Evolutionary conservation across 2,329 filamentous ascomycete species (phyloP).

Genomic region (Penicillium sp.): DNA sequence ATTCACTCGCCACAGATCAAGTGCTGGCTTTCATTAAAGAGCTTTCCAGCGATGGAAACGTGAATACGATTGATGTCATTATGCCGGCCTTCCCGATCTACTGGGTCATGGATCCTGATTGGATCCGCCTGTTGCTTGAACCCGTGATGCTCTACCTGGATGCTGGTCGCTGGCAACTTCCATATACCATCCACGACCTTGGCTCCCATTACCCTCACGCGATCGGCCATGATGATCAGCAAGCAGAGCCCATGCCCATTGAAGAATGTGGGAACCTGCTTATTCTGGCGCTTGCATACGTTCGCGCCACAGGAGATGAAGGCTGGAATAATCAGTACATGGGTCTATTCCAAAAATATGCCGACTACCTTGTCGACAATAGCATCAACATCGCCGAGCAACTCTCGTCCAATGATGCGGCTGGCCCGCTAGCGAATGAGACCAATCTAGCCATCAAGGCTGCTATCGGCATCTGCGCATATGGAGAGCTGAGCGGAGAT

Average conservation of each 20-base stretch:
- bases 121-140: constrained; percentile 48
- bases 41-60: constrained; percentile 47
- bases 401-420: constrained; percentile 48
- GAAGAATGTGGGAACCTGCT: constrained; percentile 47
- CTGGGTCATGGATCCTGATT: constrained; percentile 46
- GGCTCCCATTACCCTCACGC: constrained; percentile 47
- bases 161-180: constrained; percentile 41
- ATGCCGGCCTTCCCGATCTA: constrained; percentile 48
- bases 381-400: constrained; percentile 44
- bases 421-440: constrained; percentile 45
- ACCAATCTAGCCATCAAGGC: constrained; percentile 53
- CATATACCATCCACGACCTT: constrained; percentile 46
- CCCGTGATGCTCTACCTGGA: constrained; percentile 48
- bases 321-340: constrained; percentile 41
- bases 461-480: constrained; percentile 51
- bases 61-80: constrained; percentile 49
- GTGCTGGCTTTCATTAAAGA: constrained; percentile 47
- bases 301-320: constrained; percentile 42
- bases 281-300: constrained; percentile 42
- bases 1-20: constrained; percentile 34
- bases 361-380: constrained; percentile 46
- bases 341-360: constrained; percentile 39
- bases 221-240: constrained; percentile 42
- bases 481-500: constrained; percentile 42
- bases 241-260: constrained; percentile 47